Evolutionary conservation across 176 grass and related monocot genomes (phyloP).

Genomic region (Eremochloa ophiuroides): DNA sequence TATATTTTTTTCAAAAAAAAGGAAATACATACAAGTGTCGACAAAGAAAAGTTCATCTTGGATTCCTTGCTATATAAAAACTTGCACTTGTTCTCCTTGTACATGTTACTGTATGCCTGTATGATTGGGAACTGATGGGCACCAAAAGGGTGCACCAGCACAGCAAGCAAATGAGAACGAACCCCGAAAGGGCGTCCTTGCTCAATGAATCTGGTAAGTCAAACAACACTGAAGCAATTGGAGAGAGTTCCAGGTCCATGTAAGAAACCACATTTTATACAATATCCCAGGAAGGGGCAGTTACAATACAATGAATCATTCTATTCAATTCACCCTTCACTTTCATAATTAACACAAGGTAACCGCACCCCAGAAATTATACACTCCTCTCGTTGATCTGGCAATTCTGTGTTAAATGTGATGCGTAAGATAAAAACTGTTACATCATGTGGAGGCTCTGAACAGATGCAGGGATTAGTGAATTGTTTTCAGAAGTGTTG

Average conservation of each 20-base stretch:
- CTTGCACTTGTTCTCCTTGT: not conserved
- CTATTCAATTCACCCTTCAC: not conserved
- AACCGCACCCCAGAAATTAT: not conserved
- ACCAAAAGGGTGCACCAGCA: not conserved
- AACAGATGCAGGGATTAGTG: not conserved
- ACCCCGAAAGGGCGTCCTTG: not conserved
- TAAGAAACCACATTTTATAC: not conserved
- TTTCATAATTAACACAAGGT: not conserved
- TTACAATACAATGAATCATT: slow-evolving; percentile 12
- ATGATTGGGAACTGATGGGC: not conserved
- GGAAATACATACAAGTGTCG: no score
- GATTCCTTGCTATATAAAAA: not conserved
- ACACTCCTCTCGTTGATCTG: not conserved
- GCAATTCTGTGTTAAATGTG: not conserved
- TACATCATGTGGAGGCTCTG: not conserved
- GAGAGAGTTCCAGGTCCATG: not conserved
- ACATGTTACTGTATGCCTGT: no score
- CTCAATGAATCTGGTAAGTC: not conserved
- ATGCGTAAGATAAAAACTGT: not conserved
- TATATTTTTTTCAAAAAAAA: not conserved
- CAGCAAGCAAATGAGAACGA: not conserved
- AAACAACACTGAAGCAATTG: not conserved
- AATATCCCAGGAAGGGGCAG: not conserved
- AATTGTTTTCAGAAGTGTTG: not conserved
- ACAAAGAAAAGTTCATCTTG: not conserved